Evolutionary conservation across 176 grass and related monocot species (phyloP).

Genomic region (Thinopyrum elongatum): DNA sequence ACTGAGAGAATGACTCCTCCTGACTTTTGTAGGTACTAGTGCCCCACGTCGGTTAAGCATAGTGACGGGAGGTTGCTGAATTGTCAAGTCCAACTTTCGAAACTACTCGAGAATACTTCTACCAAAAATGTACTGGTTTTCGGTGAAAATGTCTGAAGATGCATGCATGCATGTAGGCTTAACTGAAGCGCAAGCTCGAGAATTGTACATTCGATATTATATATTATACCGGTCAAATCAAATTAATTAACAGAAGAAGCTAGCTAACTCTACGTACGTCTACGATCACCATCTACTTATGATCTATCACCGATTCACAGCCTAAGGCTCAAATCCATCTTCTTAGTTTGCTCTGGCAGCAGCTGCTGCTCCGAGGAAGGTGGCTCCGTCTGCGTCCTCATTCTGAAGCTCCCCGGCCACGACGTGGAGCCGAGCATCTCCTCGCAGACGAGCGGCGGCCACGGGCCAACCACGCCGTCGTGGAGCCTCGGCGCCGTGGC

Average conservation of each 20-base stretch:
- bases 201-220: slow-evolving; percentile 20
- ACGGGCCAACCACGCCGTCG: slow-evolving; percentile 20
- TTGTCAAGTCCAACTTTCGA: too few relatives aligned
- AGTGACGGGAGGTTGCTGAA: too few relatives aligned
- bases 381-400: slow-evolving; percentile 46
- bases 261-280: background rate
- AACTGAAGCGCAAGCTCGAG: background rate
- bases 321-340: slow-evolving; percentile 75
- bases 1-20: too few relatives aligned
- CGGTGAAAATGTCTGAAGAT: slow-evolving; percentile 16
- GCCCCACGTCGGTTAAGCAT: too few relatives aligned
- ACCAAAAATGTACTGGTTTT: background rate
- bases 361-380: slow-evolving; percentile 25
- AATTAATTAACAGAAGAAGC: slow-evolving; percentile 31
- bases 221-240: slow-evolving; percentile 18
- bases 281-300: slow-evolving; percentile 12
- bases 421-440: slow-evolving; percentile 35
- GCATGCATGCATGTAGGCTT: slow-evolving; percentile 18
- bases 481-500: slow-evolving; percentile 45
- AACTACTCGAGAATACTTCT: too few relatives aligned
- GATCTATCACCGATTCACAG: slow-evolving; percentile 36
- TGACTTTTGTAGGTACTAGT: too few relatives aligned
- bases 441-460: slow-evolving; percentile 45
- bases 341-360: slow-evolving; percentile 50
- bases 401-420: slow-evolving; percentile 81